Evolutionary conservation across 1,139 yeast species (phyloP).

Genomic region (Zygotorulaspora mrakii): DNA sequence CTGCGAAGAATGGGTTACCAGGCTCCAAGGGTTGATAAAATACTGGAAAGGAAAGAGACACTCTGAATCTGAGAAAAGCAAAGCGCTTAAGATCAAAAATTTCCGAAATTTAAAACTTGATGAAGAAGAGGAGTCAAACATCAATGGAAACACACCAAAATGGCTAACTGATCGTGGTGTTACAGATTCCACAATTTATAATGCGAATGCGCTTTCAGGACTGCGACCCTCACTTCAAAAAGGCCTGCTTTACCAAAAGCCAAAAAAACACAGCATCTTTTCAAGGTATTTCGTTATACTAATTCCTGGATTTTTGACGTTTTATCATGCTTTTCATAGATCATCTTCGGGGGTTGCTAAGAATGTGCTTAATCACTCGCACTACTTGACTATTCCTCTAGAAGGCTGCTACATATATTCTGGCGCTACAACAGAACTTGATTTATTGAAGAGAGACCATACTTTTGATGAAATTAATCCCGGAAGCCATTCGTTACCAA

Average conservation of each 20-base stretch:
- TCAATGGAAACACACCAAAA: slow-evolving; percentile 46
- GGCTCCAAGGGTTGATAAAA: slow-evolving; percentile 43
- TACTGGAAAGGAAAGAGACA: slow-evolving; percentile 59
- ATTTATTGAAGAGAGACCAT: slow-evolving; percentile 49
- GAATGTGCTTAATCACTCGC: slow-evolving; percentile 44
- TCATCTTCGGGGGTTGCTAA: slow-evolving; percentile 46
- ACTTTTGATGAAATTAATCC: slow-evolving; percentile 49
- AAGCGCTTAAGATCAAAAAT: slow-evolving; percentile 46
- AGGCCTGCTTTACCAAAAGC: slow-evolving; percentile 66
- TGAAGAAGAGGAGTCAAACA: slow-evolving; percentile 56
- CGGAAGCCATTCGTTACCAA: slow-evolving; percentile 58
- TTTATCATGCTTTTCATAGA: slow-evolving; percentile 47
- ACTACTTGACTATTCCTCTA: slow-evolving; percentile 57
- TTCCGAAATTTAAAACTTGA: slow-evolving; percentile 46
- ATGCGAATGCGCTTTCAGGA: slow-evolving; percentile 56
- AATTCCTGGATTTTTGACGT: slow-evolving; percentile 62
- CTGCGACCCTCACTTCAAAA: slow-evolving; percentile 54
- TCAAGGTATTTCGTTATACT: slow-evolving; percentile 57
- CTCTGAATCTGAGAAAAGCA: slow-evolving; percentile 43
- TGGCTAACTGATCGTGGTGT: slow-evolving; percentile 55
- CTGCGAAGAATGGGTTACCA: slow-evolving; percentile 63
- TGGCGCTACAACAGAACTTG: slow-evolving; percentile 58
- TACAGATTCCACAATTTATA: slow-evolving; percentile 52
- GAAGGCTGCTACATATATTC: slow-evolving; percentile 71
- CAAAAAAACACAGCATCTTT: slow-evolving; percentile 65